A percentile compares a stretch with the other conserved stretches of the same genome.
phyloP scores from a whole-genome alignment of 2,329 filamentous ascomycete genomes.

The Verticillium dahliae region DNA sequence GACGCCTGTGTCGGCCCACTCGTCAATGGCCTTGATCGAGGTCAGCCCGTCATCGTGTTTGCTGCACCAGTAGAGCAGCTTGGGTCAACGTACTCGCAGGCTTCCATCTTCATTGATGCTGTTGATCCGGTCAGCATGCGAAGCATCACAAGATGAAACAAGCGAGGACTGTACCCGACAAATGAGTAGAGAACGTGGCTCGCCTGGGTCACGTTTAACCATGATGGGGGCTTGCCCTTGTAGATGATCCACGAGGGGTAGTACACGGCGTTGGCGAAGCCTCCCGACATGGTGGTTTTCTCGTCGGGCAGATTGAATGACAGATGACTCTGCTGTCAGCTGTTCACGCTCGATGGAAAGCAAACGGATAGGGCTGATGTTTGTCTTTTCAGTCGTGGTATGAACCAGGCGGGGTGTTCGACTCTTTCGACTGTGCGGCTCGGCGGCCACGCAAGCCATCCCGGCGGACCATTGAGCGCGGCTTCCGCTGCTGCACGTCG shows the following conservation, averaged over 20 bases:
- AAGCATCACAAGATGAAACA: background rate
- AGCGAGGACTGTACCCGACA: constrained; percentile 32
- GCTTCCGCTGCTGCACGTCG: too few species aligned
- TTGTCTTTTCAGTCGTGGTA: background rate
- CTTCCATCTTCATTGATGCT: constrained; percentile 26
- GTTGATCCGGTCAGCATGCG: constrained; percentile 6
- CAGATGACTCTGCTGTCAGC: too few species aligned
- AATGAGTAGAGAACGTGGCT: constrained; percentile 63
- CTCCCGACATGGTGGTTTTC: constrained; percentile 5
- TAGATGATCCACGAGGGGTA: constrained; percentile 63
- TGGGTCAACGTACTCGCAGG: constrained; percentile 29
- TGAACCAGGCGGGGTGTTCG: background rate
- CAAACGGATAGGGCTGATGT: background rate
- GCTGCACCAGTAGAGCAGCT: too few species aligned
- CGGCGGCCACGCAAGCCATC: background rate
- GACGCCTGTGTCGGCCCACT: constrained; percentile 56
- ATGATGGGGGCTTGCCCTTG: constrained; percentile 52
- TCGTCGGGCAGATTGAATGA: background rate
- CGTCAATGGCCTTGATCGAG: constrained; percentile 39
- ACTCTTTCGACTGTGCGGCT: background rate
- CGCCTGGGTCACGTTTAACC: constrained; percentile 46
- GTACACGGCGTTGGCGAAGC: constrained; percentile 39
- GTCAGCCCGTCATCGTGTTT: background rate
- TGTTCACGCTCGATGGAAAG: background rate
- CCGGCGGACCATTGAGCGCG: background rate